Evolutionary conservation across 345 rosid species (phyloP), one percentile per base, ranked within the genome.

Genomic region (Moricandia moricandioides): DNA sequence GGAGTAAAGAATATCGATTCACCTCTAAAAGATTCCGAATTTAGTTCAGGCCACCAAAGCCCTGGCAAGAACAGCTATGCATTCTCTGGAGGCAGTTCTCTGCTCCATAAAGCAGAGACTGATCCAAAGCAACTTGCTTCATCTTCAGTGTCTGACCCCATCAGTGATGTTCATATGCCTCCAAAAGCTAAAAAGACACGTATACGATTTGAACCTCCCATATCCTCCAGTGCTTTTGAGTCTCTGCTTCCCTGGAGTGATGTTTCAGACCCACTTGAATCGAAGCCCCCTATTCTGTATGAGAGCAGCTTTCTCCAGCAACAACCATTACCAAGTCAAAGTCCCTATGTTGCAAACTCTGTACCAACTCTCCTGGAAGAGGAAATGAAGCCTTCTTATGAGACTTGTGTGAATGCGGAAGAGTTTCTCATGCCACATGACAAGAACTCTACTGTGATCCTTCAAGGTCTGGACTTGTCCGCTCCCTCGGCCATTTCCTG

Each of bases 1-100:
- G 90, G 88, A 78, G 71, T 69, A 33, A 88, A 86, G 86, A 85
- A 79, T 78, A 75, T 83, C 51, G 96, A 94, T 71, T 78, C 83
- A 33, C 63, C 88, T 67, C 56, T 74, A 13, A 84, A 82, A 78
- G 91, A 87, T 62, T 62, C 88, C 5, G 58, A 80, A 26, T 71
- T 78, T 45, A 76, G 63, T 63, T 73, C 79, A 52, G 80, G 80
- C 69, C 54, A 75, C 68, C 89, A 83, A 64, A 89, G 72, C 52
- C 66, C 88, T 16, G 63, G 76, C 61, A 84, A 73, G 52, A 16
- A 81, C 13, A 82, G 77, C 79, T 80, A 63, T 49, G 68, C 62
- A 56, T 82, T 81, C 84, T 70, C 91, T 14, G 79, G 81, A 6
- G 75, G 73, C 16, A 83, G 72, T 60, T 73, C 83, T 29, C 69